These are phyloP conservation scores for Trypanosoma avium DNA, from an alignment of 208 protist species.

Conservation along the genomic window DNA sequence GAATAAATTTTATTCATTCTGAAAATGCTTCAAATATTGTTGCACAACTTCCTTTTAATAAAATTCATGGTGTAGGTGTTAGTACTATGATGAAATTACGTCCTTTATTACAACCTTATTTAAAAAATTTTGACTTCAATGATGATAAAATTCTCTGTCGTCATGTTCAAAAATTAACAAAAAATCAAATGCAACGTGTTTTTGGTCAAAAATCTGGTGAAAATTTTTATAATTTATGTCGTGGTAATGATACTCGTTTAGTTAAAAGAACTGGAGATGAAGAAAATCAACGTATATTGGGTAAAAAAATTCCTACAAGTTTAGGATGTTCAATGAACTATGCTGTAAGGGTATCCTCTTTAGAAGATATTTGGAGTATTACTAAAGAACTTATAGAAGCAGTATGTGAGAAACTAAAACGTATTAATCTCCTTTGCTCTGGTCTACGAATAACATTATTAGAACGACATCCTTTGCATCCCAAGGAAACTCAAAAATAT, in stretches of 20 bases:
- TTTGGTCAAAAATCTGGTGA: constrained; percentile 70
- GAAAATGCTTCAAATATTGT: constrained; percentile 51
- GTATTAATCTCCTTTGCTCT: constrained; percentile 30
- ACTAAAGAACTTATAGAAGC: constrained; percentile 59
- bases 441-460: constrained; percentile 71
- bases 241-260: constrained; percentile 70
- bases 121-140: constrained; percentile 3
- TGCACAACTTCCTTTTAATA: constrained; percentile 42
- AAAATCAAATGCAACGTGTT: constrained; percentile 45
- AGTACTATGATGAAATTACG: constrained; percentile 62
- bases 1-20: constrained; percentile 40
- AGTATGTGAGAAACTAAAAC: constrained; percentile 72
- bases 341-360: constrained; percentile 58
- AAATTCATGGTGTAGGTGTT: constrained; percentile 72
- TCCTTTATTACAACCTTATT: constrained; percentile 27
- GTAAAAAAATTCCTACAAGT: constrained; percentile 53
- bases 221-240: constrained; percentile 65
- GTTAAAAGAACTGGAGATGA: constrained; percentile 78
- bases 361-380: constrained; percentile 75
- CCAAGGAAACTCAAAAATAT: constrained; percentile 80
- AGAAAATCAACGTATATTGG: constrained; percentile 52
- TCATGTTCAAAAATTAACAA: constrained; percentile 59
- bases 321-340: constrained; percentile 91
- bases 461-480: constrained; percentile 78
- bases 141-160: constrained; percentile 53